Conservation (phyloP, 2,329 filamentous ascomycete genomes). For the Huntiella bhutanensis region DNA sequence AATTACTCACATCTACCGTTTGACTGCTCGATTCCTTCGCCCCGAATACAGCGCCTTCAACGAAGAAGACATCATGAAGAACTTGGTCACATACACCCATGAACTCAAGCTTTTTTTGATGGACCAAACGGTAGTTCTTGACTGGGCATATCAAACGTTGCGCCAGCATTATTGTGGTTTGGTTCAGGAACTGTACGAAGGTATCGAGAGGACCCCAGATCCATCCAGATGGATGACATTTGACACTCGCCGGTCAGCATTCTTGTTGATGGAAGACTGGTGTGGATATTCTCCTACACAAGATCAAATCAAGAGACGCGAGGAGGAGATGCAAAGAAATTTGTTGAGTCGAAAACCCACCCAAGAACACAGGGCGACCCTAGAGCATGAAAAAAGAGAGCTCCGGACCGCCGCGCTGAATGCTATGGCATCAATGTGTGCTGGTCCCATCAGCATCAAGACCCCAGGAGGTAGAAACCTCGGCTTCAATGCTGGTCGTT, state of each 20-base stretch:
- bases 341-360: constrained; percentile 62
- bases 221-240: constrained; percentile 93
- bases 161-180: constrained; percentile 86
- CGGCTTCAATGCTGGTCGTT: constrained; percentile 78
- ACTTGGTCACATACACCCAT: constrained; percentile 74
- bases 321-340: constrained; percentile 74
- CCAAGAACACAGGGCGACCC: constrained; percentile 66
- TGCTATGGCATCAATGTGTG: constrained; percentile 87
- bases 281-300: constrained; percentile 93
- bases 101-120: constrained; percentile 88
- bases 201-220: constrained; percentile 68
- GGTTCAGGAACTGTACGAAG: constrained; percentile 82
- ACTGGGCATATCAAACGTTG: constrained; percentile 84
- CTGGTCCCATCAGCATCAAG: constrained; percentile 64
- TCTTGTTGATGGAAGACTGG: constrained; percentile 97
- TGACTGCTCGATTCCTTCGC: constrained; percentile 77
- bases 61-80: constrained; percentile 79
- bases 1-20: constrained; percentile 87
- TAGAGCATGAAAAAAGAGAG: constrained; percentile 94
- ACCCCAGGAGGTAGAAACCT: constrained; percentile 76
- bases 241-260: constrained; percentile 84
- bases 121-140: constrained; percentile 83
- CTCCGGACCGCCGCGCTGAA: constrained; percentile 77
- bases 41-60: constrained; percentile 52
- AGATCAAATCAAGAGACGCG: constrained; percentile 57